Evolutionary conservation across 2,329 filamentous ascomycete genomes (phyloP).

Genomic region (Fusarium setosum): DNA sequence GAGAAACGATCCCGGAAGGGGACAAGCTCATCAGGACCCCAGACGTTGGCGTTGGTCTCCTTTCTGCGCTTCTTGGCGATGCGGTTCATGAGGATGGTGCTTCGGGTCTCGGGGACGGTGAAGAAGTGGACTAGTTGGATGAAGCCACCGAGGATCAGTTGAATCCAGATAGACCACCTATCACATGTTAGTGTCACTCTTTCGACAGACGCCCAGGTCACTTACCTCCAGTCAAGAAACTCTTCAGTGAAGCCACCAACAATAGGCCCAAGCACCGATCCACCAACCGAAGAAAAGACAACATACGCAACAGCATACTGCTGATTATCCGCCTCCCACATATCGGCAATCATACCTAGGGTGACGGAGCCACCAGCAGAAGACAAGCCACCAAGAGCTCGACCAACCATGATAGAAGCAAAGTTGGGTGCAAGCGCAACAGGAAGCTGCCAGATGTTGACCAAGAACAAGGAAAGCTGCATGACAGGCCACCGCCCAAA

Average conservation of each 20-base stretch:
- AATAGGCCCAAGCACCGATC: slow-evolving; percentile 80
- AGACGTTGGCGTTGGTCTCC: slow-evolving; percentile 69
- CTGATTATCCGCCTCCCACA: slow-evolving; percentile 77
- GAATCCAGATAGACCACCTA: slow-evolving; percentile 82
- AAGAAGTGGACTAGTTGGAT: slow-evolving; percentile 76
- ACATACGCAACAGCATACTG: slow-evolving; percentile 82
- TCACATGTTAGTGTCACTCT: neutral
- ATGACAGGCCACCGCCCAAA: slow-evolving; percentile 81
- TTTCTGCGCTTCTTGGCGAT: slow-evolving; percentile 81
- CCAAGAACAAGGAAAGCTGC: slow-evolving; percentile 77
- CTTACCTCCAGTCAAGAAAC: slow-evolving; percentile 73
- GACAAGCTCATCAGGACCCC: slow-evolving; percentile 78
- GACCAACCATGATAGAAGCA: slow-evolving; percentile 75
- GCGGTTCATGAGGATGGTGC: slow-evolving; percentile 80
- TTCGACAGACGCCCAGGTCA: neutral
- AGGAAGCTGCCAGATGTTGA: slow-evolving; percentile 82
- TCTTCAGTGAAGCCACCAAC: slow-evolving; percentile 81
- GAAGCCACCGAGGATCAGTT: slow-evolving; percentile 79
- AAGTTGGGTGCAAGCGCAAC: slow-evolving; percentile 81
- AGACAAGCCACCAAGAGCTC: slow-evolving; percentile 75
- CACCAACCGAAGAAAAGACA: slow-evolving; percentile 83
- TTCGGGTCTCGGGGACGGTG: slow-evolving; percentile 81
- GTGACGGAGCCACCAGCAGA: slow-evolving; percentile 80
- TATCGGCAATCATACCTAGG: slow-evolving; percentile 79
- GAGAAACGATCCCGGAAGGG: slow-evolving; percentile 70